Evolutionary conservation across 805 yeast genomes (phyloP), one percentile per base, ranked within the genome.

Genomic region (Saccharomycopsis sp.): DNA sequence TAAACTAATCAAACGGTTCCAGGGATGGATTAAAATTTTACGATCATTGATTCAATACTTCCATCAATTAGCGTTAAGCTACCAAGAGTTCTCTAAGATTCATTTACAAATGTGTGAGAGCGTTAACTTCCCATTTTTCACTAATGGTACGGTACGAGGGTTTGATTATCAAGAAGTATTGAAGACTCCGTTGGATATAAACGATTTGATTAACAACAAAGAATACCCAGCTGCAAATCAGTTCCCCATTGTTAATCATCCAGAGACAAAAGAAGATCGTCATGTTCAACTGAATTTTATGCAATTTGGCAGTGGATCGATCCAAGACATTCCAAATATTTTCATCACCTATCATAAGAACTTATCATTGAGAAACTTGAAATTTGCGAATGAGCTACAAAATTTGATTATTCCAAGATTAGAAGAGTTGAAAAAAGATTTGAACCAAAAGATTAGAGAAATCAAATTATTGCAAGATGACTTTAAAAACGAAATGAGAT

Each of bases 261-360:
- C 44, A 20, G 16, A 19, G 29, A n/a, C 37, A 35, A 59, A 66
- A 53, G 58, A 61, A 45, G 59, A 66, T 57, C 66, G 63, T 55
- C 49, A 33, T 29, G 54, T 40, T 20, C 38, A 37, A 11, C 60
- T 72, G 56, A 77, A 74, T 62, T 90, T 90, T 55, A 63, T 83
- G 43, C 88, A 94, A 1, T 67, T 75, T 27, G 96, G 96, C 26
- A 76, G 72, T 53, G 85, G 85, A 3, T 85, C 95, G 7, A 73
- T 89, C 44, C 88, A 83, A 55, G 96, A 88, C 60, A 65, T 89
- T 29, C 95, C 95, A 7, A 75, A 80, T 7, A 66, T 79, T 9
- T 64, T 89, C 52, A 64, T 79, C 70, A 63, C 81, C 64, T 42
- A 48, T 32, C 52, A 48, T 39, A 44, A 44, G 26, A 41, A 41